phyloP scores from a whole-genome alignment of 257 asterid genomes.

The Ehretia macrophylla region DNA sequence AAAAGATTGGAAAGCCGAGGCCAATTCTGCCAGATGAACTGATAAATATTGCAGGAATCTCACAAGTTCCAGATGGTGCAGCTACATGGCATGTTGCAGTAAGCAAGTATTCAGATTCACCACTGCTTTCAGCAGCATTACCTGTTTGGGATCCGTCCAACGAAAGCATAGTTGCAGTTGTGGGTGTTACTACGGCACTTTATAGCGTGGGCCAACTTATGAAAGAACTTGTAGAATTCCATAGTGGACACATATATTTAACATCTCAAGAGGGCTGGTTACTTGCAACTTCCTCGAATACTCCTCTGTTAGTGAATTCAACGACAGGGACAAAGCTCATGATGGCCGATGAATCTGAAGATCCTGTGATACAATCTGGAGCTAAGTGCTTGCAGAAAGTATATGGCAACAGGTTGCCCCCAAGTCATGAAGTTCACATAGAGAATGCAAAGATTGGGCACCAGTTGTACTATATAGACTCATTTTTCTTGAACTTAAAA shows the following conservation, averaged over 20 bases:
- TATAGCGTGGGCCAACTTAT: constrained; percentile 87
- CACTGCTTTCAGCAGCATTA: constrained; percentile 84
- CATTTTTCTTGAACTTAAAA: constrained; percentile 77
- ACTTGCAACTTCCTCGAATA: constrained; percentile 73
- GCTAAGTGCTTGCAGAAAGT: constrained; percentile 60
- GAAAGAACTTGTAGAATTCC: constrained; percentile 87
- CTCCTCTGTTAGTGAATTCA: constrained; percentile 64
- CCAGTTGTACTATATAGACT: constrained; percentile 66
- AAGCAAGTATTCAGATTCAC: constrained; percentile 78
- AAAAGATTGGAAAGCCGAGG: constrained; percentile 50
- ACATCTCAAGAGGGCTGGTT: constrained; percentile 97
- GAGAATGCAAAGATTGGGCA: constrained; percentile 73
- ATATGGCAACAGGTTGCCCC: constrained; percentile 52
- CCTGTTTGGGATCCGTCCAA: constrained; percentile 80
- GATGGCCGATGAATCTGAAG: constrained; percentile 77
- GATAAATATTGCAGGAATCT: constrained; percentile 82
- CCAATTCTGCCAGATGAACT: constrained; percentile 72
- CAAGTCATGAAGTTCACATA: constrained; percentile 74
- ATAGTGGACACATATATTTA: constrained; percentile 81
- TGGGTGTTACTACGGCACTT: constrained; percentile 87
- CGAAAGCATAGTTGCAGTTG: constrained; percentile 77
- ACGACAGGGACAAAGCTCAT: constrained; percentile 60
- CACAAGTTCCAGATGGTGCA: constrained; percentile 87
- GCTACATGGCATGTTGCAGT: constrained; percentile 96
- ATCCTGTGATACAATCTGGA: constrained; percentile 62